Evolutionary conservation across 768 basidiomycete species (phyloP).

Genomic region (Asterophora lycoperdoides): DNA sequence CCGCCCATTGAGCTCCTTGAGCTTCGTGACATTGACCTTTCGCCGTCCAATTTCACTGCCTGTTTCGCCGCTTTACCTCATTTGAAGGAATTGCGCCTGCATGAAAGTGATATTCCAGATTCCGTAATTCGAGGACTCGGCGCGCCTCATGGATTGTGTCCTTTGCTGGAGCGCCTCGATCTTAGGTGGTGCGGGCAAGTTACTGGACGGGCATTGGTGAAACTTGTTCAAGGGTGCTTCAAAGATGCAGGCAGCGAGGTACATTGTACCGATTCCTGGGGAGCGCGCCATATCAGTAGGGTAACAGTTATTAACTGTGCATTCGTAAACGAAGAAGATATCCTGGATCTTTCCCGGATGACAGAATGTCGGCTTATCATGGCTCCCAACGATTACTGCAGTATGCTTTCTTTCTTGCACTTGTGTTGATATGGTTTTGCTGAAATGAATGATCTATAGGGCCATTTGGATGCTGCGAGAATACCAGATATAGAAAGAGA

Average conservation of each 20-base stretch:
- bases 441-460: slow-evolving; percentile 25
- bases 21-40: slow-evolving; percentile 24
- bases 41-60: slow-evolving; percentile 18
- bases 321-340: slow-evolving; percentile 50
- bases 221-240: slow-evolving; percentile 41
- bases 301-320: slow-evolving; percentile 55
- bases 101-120: slow-evolving; percentile 56
- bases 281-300: slow-evolving; percentile 32
- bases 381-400: slow-evolving; percentile 45
- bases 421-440: neutral
- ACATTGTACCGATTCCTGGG: neutral
- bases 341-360: slow-evolving; percentile 44
- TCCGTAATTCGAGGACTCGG: slow-evolving; percentile 34
- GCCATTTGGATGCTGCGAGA: slow-evolving; percentile 47
- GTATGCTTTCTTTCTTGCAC: too few species aligned
- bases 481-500: slow-evolving; percentile 51
- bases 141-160: slow-evolving; percentile 45
- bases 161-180: slow-evolving; percentile 44
- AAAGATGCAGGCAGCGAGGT: neutral
- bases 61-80: slow-evolving; percentile 29
- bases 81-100: slow-evolving; percentile 48
- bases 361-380: slow-evolving; percentile 46
- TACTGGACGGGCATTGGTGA: slow-evolving; percentile 45
- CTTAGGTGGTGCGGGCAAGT: slow-evolving; percentile 59
- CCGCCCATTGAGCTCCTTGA: slow-evolving; percentile 27